Base-by-base conservation (phyloP, 148 eudicot species). In the Vaccinium vitisidaea region DNA sequence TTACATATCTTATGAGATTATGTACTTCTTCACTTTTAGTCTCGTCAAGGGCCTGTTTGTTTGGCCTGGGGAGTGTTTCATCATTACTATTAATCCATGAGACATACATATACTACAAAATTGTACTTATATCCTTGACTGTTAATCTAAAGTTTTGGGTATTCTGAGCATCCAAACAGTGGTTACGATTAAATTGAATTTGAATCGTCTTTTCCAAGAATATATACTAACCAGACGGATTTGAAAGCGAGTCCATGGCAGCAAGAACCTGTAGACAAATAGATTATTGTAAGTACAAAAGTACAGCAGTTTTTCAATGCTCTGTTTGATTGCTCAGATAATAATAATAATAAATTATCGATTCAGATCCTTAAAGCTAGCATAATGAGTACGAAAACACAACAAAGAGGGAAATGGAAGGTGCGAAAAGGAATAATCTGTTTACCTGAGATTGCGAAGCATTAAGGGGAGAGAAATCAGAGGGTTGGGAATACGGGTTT, bases 391-490 rank as follows among this genome's bases (percentile, higher is more conserved):
- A 59, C 32, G 18, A 16, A 79, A 32, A 80, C 30, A 25, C 2
- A 15, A 18, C 18, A 70, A 16, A 53, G 3, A 30, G 4, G 19
- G 53, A 71, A 15, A 15, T 18, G 67, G 8, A 83, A 18, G 55
- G 27, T 13, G 27, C 11, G 27, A 54, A 15, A 15, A 32, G 12
- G 84, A 63, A 13, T 19, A 39, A 23, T 19, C 27, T 15, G 14
- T 25, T 70, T 32, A 83, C 85, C 81, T 75, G 81, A 76, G 73
- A 76, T 58, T 76, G 7, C 15, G 73, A 58, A 36, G 55, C 5
- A 14, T 55, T 21, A 21, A n/a, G 65, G 13, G 36, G 30, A 12
- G 79, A 53, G 36, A 83, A 74, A 83, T 74, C 59, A 15, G 56
- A 36, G 54, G n/a, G n/a, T 21, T 74, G 70, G 39, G 63, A 6